Conservation (phyloP, 2,329 filamentous ascomycete species). For the Thielaviopsis punctulata region DNA sequence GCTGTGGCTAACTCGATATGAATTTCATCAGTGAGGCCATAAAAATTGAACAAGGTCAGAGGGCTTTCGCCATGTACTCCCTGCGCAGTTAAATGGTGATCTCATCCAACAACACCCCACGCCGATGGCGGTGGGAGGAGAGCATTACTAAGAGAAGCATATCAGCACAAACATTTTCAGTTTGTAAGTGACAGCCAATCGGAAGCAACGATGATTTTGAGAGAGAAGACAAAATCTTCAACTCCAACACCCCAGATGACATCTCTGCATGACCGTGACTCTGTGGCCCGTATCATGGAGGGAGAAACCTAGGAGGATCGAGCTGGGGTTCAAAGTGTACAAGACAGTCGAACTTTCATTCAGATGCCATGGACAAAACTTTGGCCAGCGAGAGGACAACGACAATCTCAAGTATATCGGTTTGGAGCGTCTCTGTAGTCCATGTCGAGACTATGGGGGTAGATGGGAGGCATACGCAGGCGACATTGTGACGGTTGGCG, state of each 20-base stretch:
- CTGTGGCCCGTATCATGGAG: constrained; percentile 33
- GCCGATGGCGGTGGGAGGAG: not conserved
- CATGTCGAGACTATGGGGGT: constrained; percentile 17
- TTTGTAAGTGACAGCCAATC: too few relatives aligned
- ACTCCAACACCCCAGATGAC: constrained; percentile 58
- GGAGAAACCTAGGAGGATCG: constrained; percentile 54
- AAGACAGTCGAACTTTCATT: not conserved
- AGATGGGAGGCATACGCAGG: constrained; percentile 35
- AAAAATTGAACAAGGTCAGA: not conserved
- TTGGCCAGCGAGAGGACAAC: constrained; percentile 63
- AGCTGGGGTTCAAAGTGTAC: constrained; percentile 41
- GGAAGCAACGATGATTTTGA: constrained; percentile 53
- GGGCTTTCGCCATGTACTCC: constrained; percentile 9
- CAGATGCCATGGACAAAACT: not conserved
- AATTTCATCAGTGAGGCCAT: constrained; percentile 60
- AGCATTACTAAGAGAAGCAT: not conserved
- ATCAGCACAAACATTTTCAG: not conserved
- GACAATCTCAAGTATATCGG: constrained; percentile 44
- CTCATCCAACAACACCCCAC: constrained; percentile 67
- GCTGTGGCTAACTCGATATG: constrained; percentile 70
- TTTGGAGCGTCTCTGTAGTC: constrained; percentile 9
- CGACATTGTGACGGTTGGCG: constrained; percentile 22
- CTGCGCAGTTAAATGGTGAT: not conserved
- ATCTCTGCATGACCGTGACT: constrained; percentile 34
- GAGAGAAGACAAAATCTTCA: constrained; percentile 56